These are phyloP conservation scores for Microbotryomycetes sp. DNA, from an alignment of 1,284 basidiomycete species.

Conservation along the genomic window DNA sequence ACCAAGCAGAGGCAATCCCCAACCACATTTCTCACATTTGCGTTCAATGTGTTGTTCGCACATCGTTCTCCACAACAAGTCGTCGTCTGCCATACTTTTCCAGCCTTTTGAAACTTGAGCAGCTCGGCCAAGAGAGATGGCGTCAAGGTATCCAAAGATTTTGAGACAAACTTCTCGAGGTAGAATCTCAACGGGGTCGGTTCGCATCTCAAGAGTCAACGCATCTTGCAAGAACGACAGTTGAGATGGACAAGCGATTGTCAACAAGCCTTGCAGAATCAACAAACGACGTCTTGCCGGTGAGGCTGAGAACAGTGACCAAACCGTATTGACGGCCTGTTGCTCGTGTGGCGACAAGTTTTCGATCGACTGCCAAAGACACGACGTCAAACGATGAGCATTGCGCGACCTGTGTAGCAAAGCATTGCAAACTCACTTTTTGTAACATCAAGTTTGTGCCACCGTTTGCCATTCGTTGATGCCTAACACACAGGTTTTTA, in stretches of 20 bases:
- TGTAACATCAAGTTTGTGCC: constrained; percentile 88
- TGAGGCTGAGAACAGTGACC: constrained; percentile 95
- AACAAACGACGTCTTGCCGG: constrained; percentile 82
- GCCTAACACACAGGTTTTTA: constrained; percentile 78
- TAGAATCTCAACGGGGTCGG: constrained; percentile 88
- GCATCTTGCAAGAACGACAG: constrained; percentile 94
- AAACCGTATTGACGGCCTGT: constrained; percentile 82
- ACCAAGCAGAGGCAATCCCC: constrained; percentile 90
- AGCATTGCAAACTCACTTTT: constrained; percentile 56
- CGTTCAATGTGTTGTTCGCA: constrained; percentile 98
- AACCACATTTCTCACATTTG: constrained; percentile 95
- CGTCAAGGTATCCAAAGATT: constrained; percentile 87
- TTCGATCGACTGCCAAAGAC: constrained; percentile 69
- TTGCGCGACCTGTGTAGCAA: not conserved
- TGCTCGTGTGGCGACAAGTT: constrained; percentile 82
- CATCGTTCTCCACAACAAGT: constrained; percentile 91
- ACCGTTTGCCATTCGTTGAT: constrained; percentile 97
- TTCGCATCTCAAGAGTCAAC: constrained; percentile 81
- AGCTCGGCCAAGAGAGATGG: constrained; percentile 88
- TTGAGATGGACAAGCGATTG: constrained; percentile 99
- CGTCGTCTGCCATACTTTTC: constrained; percentile 88
- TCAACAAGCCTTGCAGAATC: constrained; percentile 92
- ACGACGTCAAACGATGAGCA: constrained; percentile 8
- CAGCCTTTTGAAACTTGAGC: constrained; percentile 86
- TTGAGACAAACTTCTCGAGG: constrained; percentile 87